Percentiles rank a stretch among this genome's conserved stretches.
These are phyloP conservation scores for Astragalus membranaceus DNA, from an alignment of 306 rosid genomes.

Conservation along the genomic window DNA sequence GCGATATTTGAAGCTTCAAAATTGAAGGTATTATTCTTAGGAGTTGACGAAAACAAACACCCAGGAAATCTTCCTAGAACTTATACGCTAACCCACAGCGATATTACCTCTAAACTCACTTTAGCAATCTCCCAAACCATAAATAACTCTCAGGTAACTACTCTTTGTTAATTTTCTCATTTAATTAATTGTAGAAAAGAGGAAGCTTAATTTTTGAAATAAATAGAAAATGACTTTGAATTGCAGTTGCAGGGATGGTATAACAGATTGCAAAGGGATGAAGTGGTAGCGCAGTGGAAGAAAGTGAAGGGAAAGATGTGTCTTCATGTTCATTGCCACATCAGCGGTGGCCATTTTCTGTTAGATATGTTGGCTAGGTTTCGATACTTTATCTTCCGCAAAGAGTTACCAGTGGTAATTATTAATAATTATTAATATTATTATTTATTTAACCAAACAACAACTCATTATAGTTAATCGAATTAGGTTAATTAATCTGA, in stretches of 20 bases:
- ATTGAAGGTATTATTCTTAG: conserved; percentile 75
- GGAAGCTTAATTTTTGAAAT: too few species aligned
- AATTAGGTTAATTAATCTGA: conserved; percentile 23
- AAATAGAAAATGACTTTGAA: background rate
- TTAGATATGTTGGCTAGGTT: conserved; percentile 66
- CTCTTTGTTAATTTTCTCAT: too few species aligned
- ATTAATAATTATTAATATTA: too few species aligned
- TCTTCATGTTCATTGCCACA: conserved; percentile 91
- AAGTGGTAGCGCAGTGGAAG: conserved; percentile 90
- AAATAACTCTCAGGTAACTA: conserved; percentile 88
- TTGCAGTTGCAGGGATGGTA: conserved; percentile 96
- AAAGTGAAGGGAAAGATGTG: conserved; percentile 82
- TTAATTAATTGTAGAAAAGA: too few species aligned
- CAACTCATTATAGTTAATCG: too few species aligned
- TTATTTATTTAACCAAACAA: too few species aligned
- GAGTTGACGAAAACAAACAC: conserved; percentile 79
- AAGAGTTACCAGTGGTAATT: conserved; percentile 82
- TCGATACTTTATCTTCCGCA: conserved; percentile 76
- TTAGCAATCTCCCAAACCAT: conserved; percentile 82
- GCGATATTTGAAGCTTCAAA: conserved; percentile 92
- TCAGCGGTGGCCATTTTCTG: conserved; percentile 90
- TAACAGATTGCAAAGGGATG: conserved; percentile 83
- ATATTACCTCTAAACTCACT: conserved; percentile 75
- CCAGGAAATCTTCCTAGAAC: conserved; percentile 84
- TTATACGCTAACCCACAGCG: conserved; percentile 85